Base-by-base conservation (phyloP, 257 asterid genomes). In the Capsicum baccatum region DNA sequence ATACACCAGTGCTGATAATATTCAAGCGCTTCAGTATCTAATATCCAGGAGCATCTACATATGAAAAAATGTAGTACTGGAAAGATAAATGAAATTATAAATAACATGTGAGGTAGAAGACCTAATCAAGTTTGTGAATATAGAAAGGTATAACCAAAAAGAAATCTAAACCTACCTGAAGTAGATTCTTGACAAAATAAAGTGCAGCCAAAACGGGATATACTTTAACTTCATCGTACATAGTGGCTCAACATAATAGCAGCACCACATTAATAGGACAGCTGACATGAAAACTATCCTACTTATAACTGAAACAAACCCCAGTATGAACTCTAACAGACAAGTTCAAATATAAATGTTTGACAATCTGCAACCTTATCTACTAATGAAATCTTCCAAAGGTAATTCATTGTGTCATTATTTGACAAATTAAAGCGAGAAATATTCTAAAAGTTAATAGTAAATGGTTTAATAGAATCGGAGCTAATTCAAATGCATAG, bases 1-100 rank as follows among this genome's bases (percentile, higher is more conserved):
- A 85, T 83, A 97, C 88, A 74, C 99, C 99, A 5, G 99, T 97
- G 93, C 97, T 97, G 89, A 97, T 94, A 87, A 97, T 97, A 90
- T 97, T 97, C 47, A 97, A 89, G 88, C 94, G 95, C 94, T 97
- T 97, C 80, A 97, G 90, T 89, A 97, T 94, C 91, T 97, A 98
- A 91, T 97, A 97, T 76, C 99, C 98, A 80, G 98, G 99, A 89
- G 99, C 99, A 93, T 97, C 99, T 69, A 97, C 99, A 83, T 97
- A 97, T 39, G 95, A 95, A 91, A 97, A 95, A 85, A 95, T 97
- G 89, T 94, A 95, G 89, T 97, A 97, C 98, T 97, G 98, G 93
- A 87, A 88, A 86, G 79, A 89, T 83, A 82, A 60, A 84, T 74
- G 86, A 56, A 81, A 64, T 57, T 60, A 85, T 63, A 87, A 86